Evolutionary conservation across 2,329 filamentous ascomycete species (phyloP).

Genomic region (Monosporascus sp.): DNA sequence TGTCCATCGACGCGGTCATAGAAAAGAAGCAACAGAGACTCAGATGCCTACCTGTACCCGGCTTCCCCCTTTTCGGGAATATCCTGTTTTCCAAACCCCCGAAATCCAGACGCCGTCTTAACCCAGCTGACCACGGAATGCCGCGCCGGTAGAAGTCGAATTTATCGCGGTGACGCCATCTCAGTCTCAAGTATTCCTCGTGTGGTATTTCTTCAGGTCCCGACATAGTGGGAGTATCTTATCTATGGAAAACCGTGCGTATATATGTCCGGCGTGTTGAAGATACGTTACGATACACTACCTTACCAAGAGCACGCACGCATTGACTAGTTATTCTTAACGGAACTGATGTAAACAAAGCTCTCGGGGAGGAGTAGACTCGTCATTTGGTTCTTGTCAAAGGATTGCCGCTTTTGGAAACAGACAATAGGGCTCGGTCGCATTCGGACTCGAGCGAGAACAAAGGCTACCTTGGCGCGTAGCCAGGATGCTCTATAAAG

Average conservation of each 20-base stretch:
- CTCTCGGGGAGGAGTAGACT: background rate
- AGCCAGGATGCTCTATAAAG: too few relatives aligned
- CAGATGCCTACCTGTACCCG: too few relatives aligned
- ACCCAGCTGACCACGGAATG: background rate
- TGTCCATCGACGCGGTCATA: too few relatives aligned
- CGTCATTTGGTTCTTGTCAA: background rate
- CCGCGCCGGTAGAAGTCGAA: background rate
- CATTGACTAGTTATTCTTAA: background rate
- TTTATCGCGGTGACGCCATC: background rate
- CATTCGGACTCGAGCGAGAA: background rate
- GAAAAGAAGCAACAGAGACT: too few relatives aligned
- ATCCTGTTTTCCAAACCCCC: background rate
- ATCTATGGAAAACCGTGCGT: constrained; percentile 12
- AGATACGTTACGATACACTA: too few relatives aligned
- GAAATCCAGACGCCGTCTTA: background rate
- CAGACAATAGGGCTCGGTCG: background rate
- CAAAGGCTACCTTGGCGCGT: background rate
- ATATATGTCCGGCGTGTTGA: too few relatives aligned
- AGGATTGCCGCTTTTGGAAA: background rate
- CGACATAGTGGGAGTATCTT: too few relatives aligned
- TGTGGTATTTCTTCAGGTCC: too few relatives aligned
- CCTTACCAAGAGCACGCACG: background rate
- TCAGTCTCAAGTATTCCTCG: background rate
- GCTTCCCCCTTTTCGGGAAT: background rate
- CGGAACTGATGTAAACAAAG: background rate